Base-by-base conservation (phyloP, 2,329 filamentous ascomycete genomes). In the Helotiales sp. region DNA sequence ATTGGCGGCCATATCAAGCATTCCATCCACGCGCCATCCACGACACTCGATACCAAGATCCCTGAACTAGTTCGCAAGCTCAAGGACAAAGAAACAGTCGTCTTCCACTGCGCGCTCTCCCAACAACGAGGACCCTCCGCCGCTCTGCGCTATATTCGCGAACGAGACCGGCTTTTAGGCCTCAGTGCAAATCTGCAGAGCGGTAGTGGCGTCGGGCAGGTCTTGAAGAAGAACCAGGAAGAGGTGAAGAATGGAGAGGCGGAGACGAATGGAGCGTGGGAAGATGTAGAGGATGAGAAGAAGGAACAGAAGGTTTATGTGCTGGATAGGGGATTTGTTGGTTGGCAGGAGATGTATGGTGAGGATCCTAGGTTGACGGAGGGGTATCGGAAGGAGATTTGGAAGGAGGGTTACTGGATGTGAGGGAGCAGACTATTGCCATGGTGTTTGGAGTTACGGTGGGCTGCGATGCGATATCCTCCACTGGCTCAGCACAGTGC, bases 81-180 rank as follows among this genome's bases (percentile, higher is more conserved):
- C 57, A 83, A 88, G 71, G 88, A 90, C 76, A 93, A 93, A 79
- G 87, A 96, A 64, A 90, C 86, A 11, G 93, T 99, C 15, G 87
- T 99, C 1, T 99, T 99, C 79, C 96, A 99, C 81, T 99, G 96
- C 80, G 91, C 92, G 20, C 83, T 98, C 64, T 95, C 91, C 72
- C 96, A 98, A 82, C 91, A 97, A 81, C 86, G 96, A 0, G 96
- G 96, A 0, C 96, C 96, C 0, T 86, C 86, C 60, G 93, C 95
- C 3, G 96, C 96, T 3, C 80, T 97, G 73, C 85, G 86, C 75
- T 98, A 97, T 78, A 73, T 94, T 68, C 83, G 91, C 40, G 91
- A 93, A 80, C 84, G 88, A 55, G 88, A 91, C 72, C 82, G 85
- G 15, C 67, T 82, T 22, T 66, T 82, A 30, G 69, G 69, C 7